Conservation (phyloP, 1,284 basidiomycete species). For the Cutaneotrichosporon sp. region DNA sequence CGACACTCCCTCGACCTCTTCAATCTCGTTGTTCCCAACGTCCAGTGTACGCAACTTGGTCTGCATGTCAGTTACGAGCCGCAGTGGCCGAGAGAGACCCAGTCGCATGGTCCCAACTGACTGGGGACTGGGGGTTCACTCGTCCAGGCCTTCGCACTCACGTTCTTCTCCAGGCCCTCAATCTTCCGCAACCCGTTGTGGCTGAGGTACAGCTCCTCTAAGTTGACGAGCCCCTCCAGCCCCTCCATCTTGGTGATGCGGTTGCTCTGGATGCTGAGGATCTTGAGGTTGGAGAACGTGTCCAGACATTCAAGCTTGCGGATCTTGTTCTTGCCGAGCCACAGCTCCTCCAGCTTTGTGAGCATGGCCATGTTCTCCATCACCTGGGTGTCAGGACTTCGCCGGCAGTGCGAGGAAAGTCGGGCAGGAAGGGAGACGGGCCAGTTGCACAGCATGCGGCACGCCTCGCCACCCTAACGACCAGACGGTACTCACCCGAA, state of each 20-base stretch:
- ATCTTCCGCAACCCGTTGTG: slow-evolving; percentile 85
- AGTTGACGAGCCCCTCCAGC: slow-evolving; percentile 65
- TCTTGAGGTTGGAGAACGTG: slow-evolving; percentile 68
- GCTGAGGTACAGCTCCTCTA: slow-evolving; percentile 91
- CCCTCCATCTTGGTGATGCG: slow-evolving; percentile 85
- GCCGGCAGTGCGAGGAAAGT: not conserved
- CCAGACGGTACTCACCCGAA: slow-evolving; percentile 62
- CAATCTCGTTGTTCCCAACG: slow-evolving; percentile 79
- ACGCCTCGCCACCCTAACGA: slow-evolving; percentile 11
- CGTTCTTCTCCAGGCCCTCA: slow-evolving; percentile 84
- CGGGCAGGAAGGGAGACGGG: too few species aligned
- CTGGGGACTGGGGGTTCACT: not conserved
- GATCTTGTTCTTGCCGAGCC: slow-evolving; percentile 98
- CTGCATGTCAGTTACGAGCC: slow-evolving; percentile 53
- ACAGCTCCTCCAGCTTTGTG: slow-evolving; percentile 82
- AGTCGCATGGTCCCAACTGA: not conserved
- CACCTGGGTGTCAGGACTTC: slow-evolving; percentile 56
- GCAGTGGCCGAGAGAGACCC: slow-evolving; percentile 11
- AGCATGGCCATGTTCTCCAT: slow-evolving; percentile 86
- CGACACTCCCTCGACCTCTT: slow-evolving; percentile 72
- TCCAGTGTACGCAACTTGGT: slow-evolving; percentile 80
- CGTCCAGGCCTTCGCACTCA: slow-evolving; percentile 52
- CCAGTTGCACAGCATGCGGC: not conserved
- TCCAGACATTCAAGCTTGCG: slow-evolving; percentile 73
- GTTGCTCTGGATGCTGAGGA: slow-evolving; percentile 89